These are phyloP conservation scores for Scheffersomyces cryptocercus DNA, from an alignment of 1,139 yeast species.

Conservation along the genomic window DNA sequence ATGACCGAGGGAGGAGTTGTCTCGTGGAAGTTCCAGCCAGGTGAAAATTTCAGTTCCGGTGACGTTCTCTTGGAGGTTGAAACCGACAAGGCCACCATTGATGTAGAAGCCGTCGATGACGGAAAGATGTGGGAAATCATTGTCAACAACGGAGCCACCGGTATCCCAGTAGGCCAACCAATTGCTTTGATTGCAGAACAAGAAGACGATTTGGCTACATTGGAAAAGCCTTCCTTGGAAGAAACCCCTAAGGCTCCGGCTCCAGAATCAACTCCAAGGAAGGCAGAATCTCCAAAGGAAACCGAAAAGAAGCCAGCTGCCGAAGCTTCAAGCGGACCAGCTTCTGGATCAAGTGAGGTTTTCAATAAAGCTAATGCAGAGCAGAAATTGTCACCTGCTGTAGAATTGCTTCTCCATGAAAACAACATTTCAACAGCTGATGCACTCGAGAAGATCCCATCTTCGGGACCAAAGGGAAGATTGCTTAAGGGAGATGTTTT, in stretches of 20 bases:
- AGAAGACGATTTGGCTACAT: constrained; percentile 71
- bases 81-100: constrained; percentile 91
- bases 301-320: constrained; percentile 13
- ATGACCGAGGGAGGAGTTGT: constrained; percentile 98
- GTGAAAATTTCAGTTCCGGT: constrained; percentile 77
- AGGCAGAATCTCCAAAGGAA: constrained; percentile 16
- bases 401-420: constrained; percentile 60
- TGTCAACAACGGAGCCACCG: constrained; percentile 69
- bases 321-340: constrained; percentile 9
- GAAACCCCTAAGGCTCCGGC: constrained; percentile 25
- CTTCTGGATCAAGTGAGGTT: constrained; percentile 16
- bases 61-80: constrained; percentile 88
- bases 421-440: constrained; percentile 66
- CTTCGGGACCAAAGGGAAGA: constrained; percentile 89
- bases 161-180: constrained; percentile 81
- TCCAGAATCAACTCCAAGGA: constrained; percentile 16
- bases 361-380: constrained; percentile 55
- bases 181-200: constrained; percentile 89
- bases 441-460: constrained; percentile 69
- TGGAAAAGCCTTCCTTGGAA: constrained; percentile 58
- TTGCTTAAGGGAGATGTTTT: constrained; percentile 88
- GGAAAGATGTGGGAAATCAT: constrained; percentile 84
- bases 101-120: constrained; percentile 92
- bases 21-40: constrained; percentile 87
- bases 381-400: constrained; percentile 81